These are phyloP conservation scores for Acorus gramineus DNA, from an alignment of 106 monocot species.

Conservation along the genomic window DNA sequence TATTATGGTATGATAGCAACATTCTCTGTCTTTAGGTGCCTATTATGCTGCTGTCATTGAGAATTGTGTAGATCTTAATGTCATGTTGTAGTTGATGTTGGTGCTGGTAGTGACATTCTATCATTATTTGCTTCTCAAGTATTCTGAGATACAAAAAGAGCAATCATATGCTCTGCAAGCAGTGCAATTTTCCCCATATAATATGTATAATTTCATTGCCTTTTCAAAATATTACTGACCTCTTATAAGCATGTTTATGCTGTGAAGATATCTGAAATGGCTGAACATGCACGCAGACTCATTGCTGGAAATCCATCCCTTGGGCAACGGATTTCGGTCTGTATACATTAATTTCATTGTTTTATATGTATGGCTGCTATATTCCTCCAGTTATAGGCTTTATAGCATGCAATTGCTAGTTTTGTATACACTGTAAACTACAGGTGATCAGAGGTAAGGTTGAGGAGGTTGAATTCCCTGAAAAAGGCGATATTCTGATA, in stretches of 20 bases:
- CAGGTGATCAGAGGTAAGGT: slow-evolving; percentile 95
- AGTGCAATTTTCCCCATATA: background rate
- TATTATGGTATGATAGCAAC: too few relatives aligned
- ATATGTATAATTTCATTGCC: background rate
- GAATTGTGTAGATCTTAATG: slow-evolving; percentile 70
- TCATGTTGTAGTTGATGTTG: slow-evolving; percentile 98
- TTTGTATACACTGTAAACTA: background rate
- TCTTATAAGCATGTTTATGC: slow-evolving; percentile 85
- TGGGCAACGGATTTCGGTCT: slow-evolving; percentile 68
- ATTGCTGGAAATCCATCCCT: slow-evolving; percentile 88
- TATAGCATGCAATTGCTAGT: slow-evolving; percentile 2
- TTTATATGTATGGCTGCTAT: background rate
- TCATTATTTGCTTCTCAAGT: slow-evolving; percentile 99
- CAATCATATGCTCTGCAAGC: too few relatives aligned
- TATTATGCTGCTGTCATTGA: slow-evolving; percentile 96
- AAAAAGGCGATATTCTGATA: slow-evolving; percentile 96
- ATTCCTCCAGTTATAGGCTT: background rate
- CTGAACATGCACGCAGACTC: slow-evolving; percentile 77
- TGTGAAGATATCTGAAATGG: slow-evolving; percentile 97
- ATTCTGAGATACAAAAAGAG: background rate
- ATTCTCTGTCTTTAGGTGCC: slow-evolving; percentile 40
- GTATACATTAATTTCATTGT: background rate
- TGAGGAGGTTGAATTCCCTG: slow-evolving; percentile 85
- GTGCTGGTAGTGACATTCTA: slow-evolving; percentile 99
- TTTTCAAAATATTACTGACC: background rate